Evolutionary conservation across 495 filamentous ascomycete species (phyloP).

Genomic region (Halenospora varia): DNA sequence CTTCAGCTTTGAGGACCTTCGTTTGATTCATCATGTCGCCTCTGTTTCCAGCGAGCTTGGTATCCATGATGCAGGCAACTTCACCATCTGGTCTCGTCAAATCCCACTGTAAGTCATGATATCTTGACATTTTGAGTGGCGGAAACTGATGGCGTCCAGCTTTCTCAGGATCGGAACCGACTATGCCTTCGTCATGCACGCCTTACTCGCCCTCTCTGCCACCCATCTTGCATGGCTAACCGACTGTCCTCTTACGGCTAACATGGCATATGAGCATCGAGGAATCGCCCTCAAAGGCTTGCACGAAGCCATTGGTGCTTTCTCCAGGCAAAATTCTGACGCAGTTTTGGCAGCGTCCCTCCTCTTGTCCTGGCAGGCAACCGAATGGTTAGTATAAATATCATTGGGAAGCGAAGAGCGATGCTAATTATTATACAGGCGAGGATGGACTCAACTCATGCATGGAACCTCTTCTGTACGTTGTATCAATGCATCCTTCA

Average conservation of each 20-base stretch:
- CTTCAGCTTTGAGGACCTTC: slow-evolving; percentile 71
- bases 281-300: slow-evolving; percentile 81
- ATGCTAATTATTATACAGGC: slow-evolving; percentile 55
- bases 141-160: slow-evolving; percentile 42
- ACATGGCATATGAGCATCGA: slow-evolving; percentile 82
- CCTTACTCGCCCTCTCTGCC: slow-evolving; percentile 85
- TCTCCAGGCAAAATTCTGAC: slow-evolving; percentile 85
- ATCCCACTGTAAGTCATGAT: slow-evolving; percentile 74
- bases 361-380: slow-evolving; percentile 92
- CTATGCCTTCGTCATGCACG: slow-evolving; percentile 87
- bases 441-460: slow-evolving; percentile 86
- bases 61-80: slow-evolving; percentile 67
- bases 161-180: slow-evolving; percentile 79
- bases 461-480: slow-evolving; percentile 84
- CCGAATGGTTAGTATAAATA: slow-evolving; percentile 74
- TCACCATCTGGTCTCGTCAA: slow-evolving; percentile 87
- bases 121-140: slow-evolving; percentile 9
- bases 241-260: slow-evolving; percentile 73
- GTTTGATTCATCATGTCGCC: slow-evolving; percentile 87
- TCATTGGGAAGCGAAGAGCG: slow-evolving; percentile 10
- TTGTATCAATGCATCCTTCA: slow-evolving; percentile 1
- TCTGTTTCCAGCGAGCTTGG: slow-evolving; percentile 80
- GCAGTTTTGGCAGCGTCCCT: slow-evolving; percentile 90
- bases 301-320: slow-evolving; percentile 78
- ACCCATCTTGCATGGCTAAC: slow-evolving; percentile 87